Evolutionary conservation across 2,329 filamentous ascomycete genomes (phyloP).

Genomic region (Alternaria metachromatica): DNA sequence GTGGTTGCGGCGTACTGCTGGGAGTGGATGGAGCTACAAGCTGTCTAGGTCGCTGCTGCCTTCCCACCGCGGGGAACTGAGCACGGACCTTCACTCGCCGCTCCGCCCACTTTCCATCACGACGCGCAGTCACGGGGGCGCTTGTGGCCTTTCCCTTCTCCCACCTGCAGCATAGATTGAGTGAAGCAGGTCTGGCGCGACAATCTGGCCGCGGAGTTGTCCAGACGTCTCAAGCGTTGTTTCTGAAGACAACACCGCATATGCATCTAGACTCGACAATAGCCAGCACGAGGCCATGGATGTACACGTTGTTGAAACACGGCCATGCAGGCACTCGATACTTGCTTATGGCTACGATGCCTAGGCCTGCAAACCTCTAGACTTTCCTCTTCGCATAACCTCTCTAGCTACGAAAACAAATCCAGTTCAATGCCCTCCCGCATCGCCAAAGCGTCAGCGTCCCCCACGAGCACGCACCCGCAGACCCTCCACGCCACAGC

Average conservation of each 20-base stretch:
- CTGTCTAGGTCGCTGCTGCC: slow-evolving; percentile 22
- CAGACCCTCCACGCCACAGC: not conserved
- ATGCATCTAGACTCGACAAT: not conserved
- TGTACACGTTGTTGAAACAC: not conserved
- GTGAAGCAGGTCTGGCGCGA: not conserved
- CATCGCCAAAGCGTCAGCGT: not conserved
- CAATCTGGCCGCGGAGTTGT: not conserved
- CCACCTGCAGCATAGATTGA: not conserved
- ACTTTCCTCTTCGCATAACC: not conserved
- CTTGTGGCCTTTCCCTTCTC: not conserved
- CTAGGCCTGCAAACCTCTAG: not conserved
- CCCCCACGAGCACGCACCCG: not conserved
- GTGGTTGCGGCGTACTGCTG: slow-evolving; percentile 20
- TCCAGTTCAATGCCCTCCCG: not conserved
- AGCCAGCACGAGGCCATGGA: not conserved
- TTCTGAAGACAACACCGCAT: not conserved
- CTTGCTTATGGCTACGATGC: not conserved
- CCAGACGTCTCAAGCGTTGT: not conserved
- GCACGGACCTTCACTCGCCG: slow-evolving; percentile 2
- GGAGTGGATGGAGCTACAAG: slow-evolving; percentile 17
- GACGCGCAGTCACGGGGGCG: slow-evolving; percentile 1
- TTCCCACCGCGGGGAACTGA: slow-evolving; percentile 24
- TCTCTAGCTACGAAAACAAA: not conserved
- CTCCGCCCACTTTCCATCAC: not conserved
- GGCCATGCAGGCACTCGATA: not conserved